Percentiles rank a stretch among this genome's conserved stretches.
Conservation (phyloP, 805 yeast species). For the Saccharomyces eubayanus region DNA sequence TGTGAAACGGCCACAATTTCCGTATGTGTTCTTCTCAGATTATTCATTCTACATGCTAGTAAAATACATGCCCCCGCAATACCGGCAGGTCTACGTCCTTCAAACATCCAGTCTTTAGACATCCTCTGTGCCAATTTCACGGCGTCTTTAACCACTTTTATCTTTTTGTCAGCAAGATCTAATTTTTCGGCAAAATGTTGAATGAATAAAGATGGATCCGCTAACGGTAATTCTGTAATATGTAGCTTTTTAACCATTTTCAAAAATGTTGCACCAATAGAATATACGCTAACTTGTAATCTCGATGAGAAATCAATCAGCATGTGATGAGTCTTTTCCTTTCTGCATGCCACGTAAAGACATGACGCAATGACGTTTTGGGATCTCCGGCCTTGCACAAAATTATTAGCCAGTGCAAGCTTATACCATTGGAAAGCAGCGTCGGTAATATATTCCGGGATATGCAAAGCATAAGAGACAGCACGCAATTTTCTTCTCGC, state of each 20-base stretch:
- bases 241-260: constrained; percentile 84
- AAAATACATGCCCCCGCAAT: constrained; percentile 94
- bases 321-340: constrained; percentile 88
- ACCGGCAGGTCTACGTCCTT: constrained; percentile 97
- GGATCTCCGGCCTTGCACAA: constrained; percentile 94
- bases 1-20: constrained; percentile 94
- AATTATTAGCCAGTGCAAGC: constrained; percentile 75
- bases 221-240: constrained; percentile 70
- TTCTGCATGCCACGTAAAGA: constrained; percentile 88
- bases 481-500: constrained; percentile 73
- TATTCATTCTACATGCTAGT: constrained; percentile 94
- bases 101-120: constrained; percentile 92
- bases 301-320: constrained; percentile 88
- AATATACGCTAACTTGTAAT: constrained; percentile 82
- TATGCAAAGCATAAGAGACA: constrained; percentile 67
- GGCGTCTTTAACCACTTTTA: constrained; percentile 81
- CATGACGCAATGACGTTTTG: constrained; percentile 95
- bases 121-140: constrained; percentile 77
- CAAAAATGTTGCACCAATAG: constrained; percentile 91
- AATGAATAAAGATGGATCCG: constrained; percentile 89
- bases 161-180: constrained; percentile 64
- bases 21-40: constrained; percentile 80
- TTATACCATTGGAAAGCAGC: constrained; percentile 86
- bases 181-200: constrained; percentile 88
- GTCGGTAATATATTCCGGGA: constrained; percentile 79